These are phyloP conservation scores for Fistulinella cinereoalba DNA, from an alignment of 1,284 basidiomycete species.

Conservation along the genomic window DNA sequence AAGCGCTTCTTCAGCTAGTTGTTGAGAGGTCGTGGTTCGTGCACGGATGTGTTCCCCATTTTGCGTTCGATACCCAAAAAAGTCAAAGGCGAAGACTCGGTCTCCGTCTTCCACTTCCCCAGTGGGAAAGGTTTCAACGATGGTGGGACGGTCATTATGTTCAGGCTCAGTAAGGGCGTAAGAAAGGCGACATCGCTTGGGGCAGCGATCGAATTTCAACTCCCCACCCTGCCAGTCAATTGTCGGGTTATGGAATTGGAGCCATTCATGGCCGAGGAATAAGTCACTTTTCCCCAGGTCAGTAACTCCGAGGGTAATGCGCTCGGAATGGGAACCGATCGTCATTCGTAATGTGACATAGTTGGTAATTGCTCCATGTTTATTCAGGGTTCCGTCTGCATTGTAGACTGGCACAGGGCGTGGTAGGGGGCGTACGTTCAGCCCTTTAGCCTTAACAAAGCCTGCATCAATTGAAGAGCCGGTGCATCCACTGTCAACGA, in stretches of 20 bases:
- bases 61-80: neutral
- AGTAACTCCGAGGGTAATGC: neutral
- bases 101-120: slow-evolving; percentile 3
- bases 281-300: neutral
- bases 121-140: neutral
- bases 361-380: slow-evolving; percentile 11
- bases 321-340: neutral
- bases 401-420: slow-evolving; percentile 24
- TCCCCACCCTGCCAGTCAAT: slow-evolving; percentile 19
- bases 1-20: neutral
- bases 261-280: slow-evolving; percentile 19
- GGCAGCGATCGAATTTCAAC: slow-evolving; percentile 13
- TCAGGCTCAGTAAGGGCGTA: neutral
- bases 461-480: slow-evolving; percentile 19
- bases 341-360: neutral
- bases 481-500: slow-evolving; percentile 25
- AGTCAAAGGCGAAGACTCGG: slow-evolving; percentile 1
- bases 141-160: neutral
- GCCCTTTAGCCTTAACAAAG: slow-evolving; percentile 13
- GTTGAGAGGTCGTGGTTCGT: neutral
- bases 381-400: slow-evolving; percentile 18
- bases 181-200: neutral
- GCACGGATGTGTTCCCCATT: neutral
- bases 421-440: slow-evolving; percentile 11
- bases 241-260: slow-evolving; percentile 21